These are phyloP conservation scores for Saccharomycopsis guyanensis DNA, from an alignment of 805 yeast genomes.

Conservation along the genomic window DNA sequence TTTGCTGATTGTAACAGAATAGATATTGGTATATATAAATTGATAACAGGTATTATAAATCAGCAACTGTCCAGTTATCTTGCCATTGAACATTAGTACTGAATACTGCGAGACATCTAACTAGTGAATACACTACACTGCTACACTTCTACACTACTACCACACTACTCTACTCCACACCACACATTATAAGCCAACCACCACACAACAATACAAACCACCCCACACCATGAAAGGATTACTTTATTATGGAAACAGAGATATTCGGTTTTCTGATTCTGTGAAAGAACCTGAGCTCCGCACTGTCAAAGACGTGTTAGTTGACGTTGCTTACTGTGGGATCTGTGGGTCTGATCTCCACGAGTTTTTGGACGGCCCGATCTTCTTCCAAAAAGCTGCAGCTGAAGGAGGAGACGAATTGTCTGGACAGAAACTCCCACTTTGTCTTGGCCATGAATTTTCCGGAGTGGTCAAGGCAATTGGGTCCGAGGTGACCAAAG, in stretches of 20 bases:
- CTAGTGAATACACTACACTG: no score
- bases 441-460: constrained; percentile 49
- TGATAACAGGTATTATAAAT: no score
- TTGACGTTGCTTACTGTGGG: constrained; percentile 47
- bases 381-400: constrained; percentile 36
- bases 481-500: constrained; percentile 38
- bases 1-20: no score
- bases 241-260: constrained; percentile 39
- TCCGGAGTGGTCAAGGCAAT: constrained; percentile 38
- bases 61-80: no score
- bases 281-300: constrained; percentile 31
- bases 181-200: no score
- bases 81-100: no score
- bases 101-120: no score
- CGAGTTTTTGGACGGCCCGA: constrained; percentile 51
- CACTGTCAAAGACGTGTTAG: constrained; percentile 34
- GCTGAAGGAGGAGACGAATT: constrained; percentile 35
- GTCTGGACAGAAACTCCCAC: constrained; percentile 35
- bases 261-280: constrained; percentile 34
- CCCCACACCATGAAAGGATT: constrained; percentile 37
- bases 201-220: no score
- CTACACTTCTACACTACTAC: no score
- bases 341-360: constrained; percentile 60
- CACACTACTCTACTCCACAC: no score
- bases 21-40: no score